Evolutionary conservation across 768 basidiomycete species (phyloP), one percentile per base, ranked within the genome.

Genomic region (Phaffia australis): DNA sequence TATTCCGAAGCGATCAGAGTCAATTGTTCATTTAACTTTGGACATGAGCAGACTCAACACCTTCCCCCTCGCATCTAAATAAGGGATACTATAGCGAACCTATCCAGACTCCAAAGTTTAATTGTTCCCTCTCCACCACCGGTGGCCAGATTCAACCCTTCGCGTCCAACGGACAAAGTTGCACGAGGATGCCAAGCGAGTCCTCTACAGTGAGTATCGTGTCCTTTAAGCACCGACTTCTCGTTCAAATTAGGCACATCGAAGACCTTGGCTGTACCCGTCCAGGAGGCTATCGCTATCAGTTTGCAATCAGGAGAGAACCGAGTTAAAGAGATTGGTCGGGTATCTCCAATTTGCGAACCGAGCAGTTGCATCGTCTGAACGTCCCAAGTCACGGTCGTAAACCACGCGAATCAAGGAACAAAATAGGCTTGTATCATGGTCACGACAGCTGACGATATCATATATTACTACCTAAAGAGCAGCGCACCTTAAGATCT

Each of bases 161-260:
- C 82, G 77, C 63, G 80, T 75, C 75, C 86, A 83, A 58, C 85
- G 76, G 74, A 71, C 18, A 93, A 73, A 0, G 93, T 95, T 21
- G 94, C 93, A 72, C 85, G 79, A 0, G 95, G 95, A 79, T 99
- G 93, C 95, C 95, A 99, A 49, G 93, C 92, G 55, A 97, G 86
- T 23, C 95, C 95, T 59, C 95, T 91, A 32, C 98, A 85, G 60
- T 87, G 85, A 73, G 98, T 94, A 48, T 80, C 82, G 72, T 97
- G 93, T 8, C 89, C 90, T 89, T 30, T 19, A 57, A 15, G 56
- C n/a, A 59, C 19, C 3, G 25, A 16, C 19, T 19, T 48, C 56
- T 84, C 83, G 60, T 87, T 89, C 75, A 93, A 93, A 16, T 85
- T 82, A 21, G 95, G 95, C 6, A 98, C 85, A 72, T 91, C 89